Evolutionary conservation across 163 green algal genomes (phyloP).

Genomic region (Chloromonas sp.): DNA sequence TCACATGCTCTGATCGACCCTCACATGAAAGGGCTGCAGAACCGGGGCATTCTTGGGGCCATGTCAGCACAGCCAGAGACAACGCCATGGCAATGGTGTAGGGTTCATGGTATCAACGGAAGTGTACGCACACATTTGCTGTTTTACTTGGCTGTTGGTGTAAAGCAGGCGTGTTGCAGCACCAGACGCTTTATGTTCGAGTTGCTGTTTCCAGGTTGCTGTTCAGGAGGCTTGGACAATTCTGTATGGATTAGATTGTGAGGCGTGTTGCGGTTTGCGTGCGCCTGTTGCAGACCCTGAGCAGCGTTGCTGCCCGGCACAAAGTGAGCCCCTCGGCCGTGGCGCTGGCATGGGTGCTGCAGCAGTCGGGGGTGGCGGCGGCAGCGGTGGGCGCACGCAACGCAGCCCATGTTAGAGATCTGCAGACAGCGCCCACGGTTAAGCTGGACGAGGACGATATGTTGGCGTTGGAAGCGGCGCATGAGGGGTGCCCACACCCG

Average conservation of each 20-base stretch:
- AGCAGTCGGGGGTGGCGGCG: constrained; percentile 30
- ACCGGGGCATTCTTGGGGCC: neutral
- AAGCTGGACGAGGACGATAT: constrained; percentile 52
- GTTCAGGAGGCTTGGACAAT: too few relatives aligned
- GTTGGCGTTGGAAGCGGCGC: constrained; percentile 46
- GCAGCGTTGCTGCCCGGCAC: constrained; percentile 49
- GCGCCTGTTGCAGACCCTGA: constrained; percentile 20
- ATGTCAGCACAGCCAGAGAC: neutral
- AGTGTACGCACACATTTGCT: neutral
- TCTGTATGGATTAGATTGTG: too few relatives aligned
- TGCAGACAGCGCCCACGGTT: constrained; percentile 45
- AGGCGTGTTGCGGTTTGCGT: neutral
- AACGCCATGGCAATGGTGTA: neutral
- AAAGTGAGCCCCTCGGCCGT: constrained; percentile 56
- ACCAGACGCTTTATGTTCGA: too few relatives aligned
- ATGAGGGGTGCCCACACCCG: constrained; percentile 35
- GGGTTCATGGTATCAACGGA: neutral
- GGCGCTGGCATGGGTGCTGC: constrained; percentile 41
- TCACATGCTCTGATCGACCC: too few relatives aligned
- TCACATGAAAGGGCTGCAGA: too few relatives aligned
- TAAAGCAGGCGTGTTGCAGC: neutral
- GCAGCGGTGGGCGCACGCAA: constrained; percentile 59
- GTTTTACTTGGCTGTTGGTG: neutral
- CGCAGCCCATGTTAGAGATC: constrained; percentile 42
- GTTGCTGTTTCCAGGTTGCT: too few relatives aligned